Conservation (phyloP, 2,329 filamentous ascomycete species). For the Epichloe typhina region DNA sequence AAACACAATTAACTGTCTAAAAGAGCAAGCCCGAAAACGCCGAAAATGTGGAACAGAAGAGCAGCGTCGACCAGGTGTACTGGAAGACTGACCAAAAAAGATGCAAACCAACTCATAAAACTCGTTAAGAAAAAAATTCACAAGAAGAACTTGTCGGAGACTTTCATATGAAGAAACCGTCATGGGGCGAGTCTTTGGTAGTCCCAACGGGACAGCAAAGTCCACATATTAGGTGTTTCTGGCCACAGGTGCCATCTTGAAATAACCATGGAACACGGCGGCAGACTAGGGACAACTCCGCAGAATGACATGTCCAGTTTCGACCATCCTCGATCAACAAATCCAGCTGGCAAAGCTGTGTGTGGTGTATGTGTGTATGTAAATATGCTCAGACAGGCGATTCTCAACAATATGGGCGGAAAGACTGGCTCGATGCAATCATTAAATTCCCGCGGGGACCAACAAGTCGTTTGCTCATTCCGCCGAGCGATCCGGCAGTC, state of each 20-base stretch:
- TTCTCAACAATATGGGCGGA: neutral
- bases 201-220: neutral
- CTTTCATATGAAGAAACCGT: too few species aligned
- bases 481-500: slow-evolving; percentile 14
- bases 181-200: neutral
- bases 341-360: neutral
- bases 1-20: neutral
- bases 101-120: slow-evolving; percentile 7
- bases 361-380: neutral
- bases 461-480: slow-evolving; percentile 16
- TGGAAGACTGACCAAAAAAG: slow-evolving; percentile 5
- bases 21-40: slow-evolving; percentile 12
- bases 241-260: neutral
- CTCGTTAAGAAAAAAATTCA: slow-evolving; percentile 5
- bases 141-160: neutral
- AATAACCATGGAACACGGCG: neutral
- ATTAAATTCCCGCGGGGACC: slow-evolving; percentile 16
- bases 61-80: neutral
- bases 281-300: neutral
- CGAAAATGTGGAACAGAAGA: slow-evolving; percentile 7
- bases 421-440: neutral
- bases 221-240: neutral
- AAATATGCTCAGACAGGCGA: neutral
- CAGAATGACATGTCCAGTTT: neutral
- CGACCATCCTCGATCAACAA: neutral